Conservation (phyloP, 345 rosid genomes). For the Lepidium didymum region DNA sequence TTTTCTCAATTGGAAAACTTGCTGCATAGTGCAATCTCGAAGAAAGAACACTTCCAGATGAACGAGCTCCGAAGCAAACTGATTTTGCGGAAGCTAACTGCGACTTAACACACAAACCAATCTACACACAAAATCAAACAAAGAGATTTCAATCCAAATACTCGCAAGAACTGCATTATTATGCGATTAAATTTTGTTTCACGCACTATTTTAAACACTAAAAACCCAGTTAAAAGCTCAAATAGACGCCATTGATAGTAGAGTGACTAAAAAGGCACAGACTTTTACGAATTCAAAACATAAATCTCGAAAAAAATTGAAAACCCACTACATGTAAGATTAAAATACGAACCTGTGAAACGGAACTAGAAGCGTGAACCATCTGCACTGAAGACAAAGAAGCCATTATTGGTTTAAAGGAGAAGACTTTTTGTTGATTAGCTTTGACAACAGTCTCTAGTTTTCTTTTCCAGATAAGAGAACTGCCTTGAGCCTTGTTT, state of each 20-base stretch:
- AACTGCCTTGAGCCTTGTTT: conserved; percentile 17
- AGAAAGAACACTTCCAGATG: conserved; percentile 31
- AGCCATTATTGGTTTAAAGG: conserved; percentile 39
- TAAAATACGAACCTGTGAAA: conserved; percentile 37
- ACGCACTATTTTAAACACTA: not conserved
- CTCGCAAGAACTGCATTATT: not conserved
- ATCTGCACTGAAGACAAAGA: conserved; percentile 42
- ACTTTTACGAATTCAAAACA: not conserved
- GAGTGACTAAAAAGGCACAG: not conserved
- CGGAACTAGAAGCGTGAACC: conserved; percentile 36
- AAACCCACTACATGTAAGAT: not conserved
- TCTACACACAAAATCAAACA: conserved; percentile 24
- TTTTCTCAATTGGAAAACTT: conserved; percentile 30
- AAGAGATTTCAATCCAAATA: not conserved
- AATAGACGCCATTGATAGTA: not conserved
- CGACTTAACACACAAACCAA: conserved; percentile 26
- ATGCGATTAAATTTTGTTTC: not conserved
- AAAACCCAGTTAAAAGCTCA: not conserved
- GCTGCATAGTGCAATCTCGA: conserved; percentile 46
- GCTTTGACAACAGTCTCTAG: conserved; percentile 14
- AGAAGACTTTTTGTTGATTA: not conserved
- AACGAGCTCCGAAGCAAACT: conserved; percentile 24
- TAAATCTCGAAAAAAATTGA: not conserved
- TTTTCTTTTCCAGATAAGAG: conserved; percentile 14
- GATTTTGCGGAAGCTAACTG: conserved; percentile 17